A percentile compares a stretch with the other conserved stretches of the same genome.
These are phyloP conservation scores for Eragrostis curvula DNA, from an alignment of 176 grass and related monocot genomes.

Conservation along the genomic window DNA sequence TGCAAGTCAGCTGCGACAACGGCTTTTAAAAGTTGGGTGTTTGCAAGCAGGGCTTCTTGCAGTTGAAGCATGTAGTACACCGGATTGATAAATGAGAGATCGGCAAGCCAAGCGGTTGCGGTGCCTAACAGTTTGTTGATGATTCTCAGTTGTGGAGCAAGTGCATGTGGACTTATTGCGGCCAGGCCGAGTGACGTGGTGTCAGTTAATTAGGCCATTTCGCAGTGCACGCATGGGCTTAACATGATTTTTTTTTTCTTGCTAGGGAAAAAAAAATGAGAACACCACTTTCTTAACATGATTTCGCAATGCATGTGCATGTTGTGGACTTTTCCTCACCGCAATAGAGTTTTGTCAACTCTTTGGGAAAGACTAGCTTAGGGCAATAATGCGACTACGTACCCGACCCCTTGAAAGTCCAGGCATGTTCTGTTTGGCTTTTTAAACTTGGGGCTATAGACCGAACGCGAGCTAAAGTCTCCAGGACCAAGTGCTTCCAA, in stretches of 20 bases:
- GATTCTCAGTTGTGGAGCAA: not conserved
- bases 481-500: not conserved
- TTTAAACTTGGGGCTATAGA: not conserved
- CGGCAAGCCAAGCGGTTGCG: not conserved
- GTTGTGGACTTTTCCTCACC: too few species aligned
- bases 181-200: not conserved
- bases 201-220: not conserved
- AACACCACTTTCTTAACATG: too few species aligned
- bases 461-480: not conserved
- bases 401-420: not conserved
- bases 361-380: not conserved
- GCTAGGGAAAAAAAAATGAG: too few species aligned
- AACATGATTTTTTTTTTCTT: not conserved
- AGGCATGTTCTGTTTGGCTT: not conserved
- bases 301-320: too few species aligned
- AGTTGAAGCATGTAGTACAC: too few species aligned
- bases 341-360: not conserved
- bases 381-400: not conserved
- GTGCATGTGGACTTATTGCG: not conserved
- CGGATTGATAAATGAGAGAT: not conserved
- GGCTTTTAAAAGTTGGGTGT: not conserved
- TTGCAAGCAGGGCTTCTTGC: too few species aligned
- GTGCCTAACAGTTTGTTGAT: slow-evolving; percentile 11
- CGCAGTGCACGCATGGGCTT: not conserved
- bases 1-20: not conserved